A percentile compares a stretch with the other conserved stretches of the same genome.
Conservation (phyloP, 2,329 filamentous ascomycete species). For the Acrodontium crateriforme region DNA sequence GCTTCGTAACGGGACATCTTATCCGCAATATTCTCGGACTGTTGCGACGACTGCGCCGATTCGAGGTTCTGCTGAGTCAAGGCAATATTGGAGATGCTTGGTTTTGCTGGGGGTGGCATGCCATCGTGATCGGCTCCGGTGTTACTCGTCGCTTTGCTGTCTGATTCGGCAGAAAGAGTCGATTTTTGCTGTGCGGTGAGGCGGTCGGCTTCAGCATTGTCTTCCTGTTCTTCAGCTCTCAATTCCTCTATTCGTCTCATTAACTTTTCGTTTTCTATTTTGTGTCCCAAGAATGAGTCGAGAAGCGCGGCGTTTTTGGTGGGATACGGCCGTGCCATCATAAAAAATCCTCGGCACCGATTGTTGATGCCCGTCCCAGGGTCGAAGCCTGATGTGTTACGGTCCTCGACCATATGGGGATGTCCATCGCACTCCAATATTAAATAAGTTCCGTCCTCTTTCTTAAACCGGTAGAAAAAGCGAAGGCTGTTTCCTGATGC, state of each 20-base stretch:
- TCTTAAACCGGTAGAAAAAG: constrained; percentile 74
- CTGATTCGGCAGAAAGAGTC: constrained; percentile 5
- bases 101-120: constrained; percentile 56
- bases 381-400: constrained; percentile 22
- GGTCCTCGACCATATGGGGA: constrained; percentile 54
- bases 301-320: constrained; percentile 74
- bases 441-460: constrained; percentile 56
- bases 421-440: constrained; percentile 91
- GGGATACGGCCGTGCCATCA: constrained; percentile 82
- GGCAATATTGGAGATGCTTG: constrained; percentile 47
- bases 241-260: constrained; percentile 73
- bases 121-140: constrained; percentile 28
- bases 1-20: constrained; percentile 76
- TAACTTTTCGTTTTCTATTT: constrained; percentile 86
- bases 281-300: constrained; percentile 90
- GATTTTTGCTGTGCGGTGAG: constrained; percentile 30
- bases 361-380: constrained; percentile 48
- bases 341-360: constrained; percentile 80
- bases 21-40: constrained; percentile 64
- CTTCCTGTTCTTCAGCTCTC: constrained; percentile 72
- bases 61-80: constrained; percentile 72
- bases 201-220: constrained; percentile 51
- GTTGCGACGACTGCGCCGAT: constrained; percentile 49
- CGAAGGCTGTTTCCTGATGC: constrained; percentile 65
- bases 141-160: constrained; percentile 8